Base-by-base conservation (phyloP, 2,329 filamentous ascomycete genomes). In the Sarocladium brachiariae region DNA sequence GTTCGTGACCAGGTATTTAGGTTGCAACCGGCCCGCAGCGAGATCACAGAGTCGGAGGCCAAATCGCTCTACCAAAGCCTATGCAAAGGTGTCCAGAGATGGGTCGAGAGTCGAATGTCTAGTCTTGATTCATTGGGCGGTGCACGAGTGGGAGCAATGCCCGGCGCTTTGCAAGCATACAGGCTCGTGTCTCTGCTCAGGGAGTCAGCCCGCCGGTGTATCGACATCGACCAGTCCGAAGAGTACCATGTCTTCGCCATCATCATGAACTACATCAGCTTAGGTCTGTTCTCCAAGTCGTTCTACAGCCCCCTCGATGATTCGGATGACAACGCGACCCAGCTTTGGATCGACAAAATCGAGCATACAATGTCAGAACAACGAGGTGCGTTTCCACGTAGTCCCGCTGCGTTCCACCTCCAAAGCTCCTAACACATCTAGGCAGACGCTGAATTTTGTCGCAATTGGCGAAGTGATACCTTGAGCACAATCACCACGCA, bases 271-370 rank as follows among this genome's bases (percentile, higher is more conserved):
- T 68, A 67, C 51, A 57, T 69, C 9, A 64, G 65, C 57, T 53
- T 65, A 24, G 63, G 58, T 2, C 52, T 69, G 24, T 69, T 68
- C 49, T 57, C 63, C 19, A 67, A 63, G 50, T 61, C 65, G 0
- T 69, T 69, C 51, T 69, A 69, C 55, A 64, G 63, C 48, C 65
- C 66, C 8, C 53, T 69, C 35, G 64, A 66, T 49, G 63, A 66
- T 35, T 55, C 55, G 1, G 58, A 61, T 16, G 56, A 59, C 11
- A 59, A 66, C 27, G 56, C 61, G 16, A 66, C 63, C 4, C 25
- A 62, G 10, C 51, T 53, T 19, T 69, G 66, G 64, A 61, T 69
- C 46, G 59, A 66, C 11, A 61, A 63, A 23, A 51, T 67, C 3
- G 64, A 66, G 53, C 57, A 35, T 1, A 58, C 60, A 35, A 66